These are phyloP conservation scores for Blastobotrys terrestris DNA, from an alignment of 805 yeast species.

Conservation along the genomic window DNA sequence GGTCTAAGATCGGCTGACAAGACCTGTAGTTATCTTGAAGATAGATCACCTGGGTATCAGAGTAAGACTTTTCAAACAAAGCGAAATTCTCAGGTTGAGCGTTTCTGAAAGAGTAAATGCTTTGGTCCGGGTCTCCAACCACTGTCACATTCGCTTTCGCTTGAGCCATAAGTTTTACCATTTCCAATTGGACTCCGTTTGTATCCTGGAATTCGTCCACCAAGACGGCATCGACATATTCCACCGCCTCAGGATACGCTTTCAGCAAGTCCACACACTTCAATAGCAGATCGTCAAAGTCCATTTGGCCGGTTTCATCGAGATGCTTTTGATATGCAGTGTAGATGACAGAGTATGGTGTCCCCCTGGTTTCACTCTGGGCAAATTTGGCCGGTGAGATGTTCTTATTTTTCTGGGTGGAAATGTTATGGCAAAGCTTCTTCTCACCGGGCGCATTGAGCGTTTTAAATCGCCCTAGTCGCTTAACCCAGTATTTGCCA, in stretches of 20 bases:
- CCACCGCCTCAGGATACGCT: constrained; percentile 39
- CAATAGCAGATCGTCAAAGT: constrained; percentile 35
- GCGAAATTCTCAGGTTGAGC: constrained; percentile 67
- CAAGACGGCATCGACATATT: constrained; percentile 58
- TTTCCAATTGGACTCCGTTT: constrained; percentile 63
- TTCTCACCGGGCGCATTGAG: background rate
- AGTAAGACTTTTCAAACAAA: constrained; percentile 40
- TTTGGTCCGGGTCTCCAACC: constrained; percentile 96
- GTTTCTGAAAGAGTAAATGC: constrained; percentile 82
- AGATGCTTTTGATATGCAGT: background rate
- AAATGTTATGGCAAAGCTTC: background rate
- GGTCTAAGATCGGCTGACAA: constrained; percentile 53
- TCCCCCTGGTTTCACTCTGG: background rate
- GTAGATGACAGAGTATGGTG: background rate
- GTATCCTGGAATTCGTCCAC: constrained; percentile 97
- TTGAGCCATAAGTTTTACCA: constrained; percentile 50
- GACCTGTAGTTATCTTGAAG: constrained; percentile 78
- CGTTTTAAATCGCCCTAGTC: background rate
- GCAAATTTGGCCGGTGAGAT: background rate
- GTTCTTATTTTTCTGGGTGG: background rate
- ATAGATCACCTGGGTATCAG: constrained; percentile 33
- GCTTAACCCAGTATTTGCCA: background rate
- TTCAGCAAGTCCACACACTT: constrained; percentile 46
- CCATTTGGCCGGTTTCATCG: background rate
- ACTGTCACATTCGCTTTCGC: constrained; percentile 48